Conservation (phyloP, 345 rosid genomes). For the Aurinia saxatilis region DNA sequence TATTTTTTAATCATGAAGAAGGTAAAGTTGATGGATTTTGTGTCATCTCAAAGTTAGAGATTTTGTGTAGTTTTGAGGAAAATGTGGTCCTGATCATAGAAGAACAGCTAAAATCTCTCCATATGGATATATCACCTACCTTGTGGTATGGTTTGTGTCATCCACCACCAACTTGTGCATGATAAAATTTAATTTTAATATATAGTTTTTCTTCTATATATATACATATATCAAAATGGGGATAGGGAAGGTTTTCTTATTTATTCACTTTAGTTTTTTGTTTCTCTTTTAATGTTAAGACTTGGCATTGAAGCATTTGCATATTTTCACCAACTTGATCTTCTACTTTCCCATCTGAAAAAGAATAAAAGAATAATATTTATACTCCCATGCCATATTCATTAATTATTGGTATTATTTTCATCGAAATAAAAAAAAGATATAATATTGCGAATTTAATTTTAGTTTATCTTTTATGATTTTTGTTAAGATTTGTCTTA, state of each 20-base stretch:
- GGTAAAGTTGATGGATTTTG: constrained; percentile 19
- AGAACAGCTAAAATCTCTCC: constrained; percentile 25
- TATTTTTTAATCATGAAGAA: constrained; percentile 17
- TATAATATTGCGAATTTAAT: not conserved
- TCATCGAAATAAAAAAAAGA: not conserved
- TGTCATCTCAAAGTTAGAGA: constrained; percentile 19
- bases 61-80: constrained; percentile 18
- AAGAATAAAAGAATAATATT: constrained; percentile 23
- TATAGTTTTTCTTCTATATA: not conserved
- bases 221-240: constrained; percentile 7
- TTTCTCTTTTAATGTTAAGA: constrained; percentile 22
- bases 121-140: constrained; percentile 31
- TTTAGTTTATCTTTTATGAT: not conserved
- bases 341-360: constrained; percentile 13
- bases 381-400: constrained; percentile 10
- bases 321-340: constrained; percentile 3
- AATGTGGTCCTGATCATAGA: constrained; percentile 24
- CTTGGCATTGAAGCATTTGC: constrained; percentile 21
- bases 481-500: not conserved
- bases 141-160: constrained; percentile 36
- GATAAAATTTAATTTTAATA: not conserved
- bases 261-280: constrained; percentile 3
- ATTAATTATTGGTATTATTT: not conserved
- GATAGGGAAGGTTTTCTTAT: not conserved
- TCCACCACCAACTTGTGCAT: constrained; percentile 27